Evolutionary conservation across 768 basidiomycete genomes (phyloP).

Genomic region (Collybiopsis luxurians): DNA sequence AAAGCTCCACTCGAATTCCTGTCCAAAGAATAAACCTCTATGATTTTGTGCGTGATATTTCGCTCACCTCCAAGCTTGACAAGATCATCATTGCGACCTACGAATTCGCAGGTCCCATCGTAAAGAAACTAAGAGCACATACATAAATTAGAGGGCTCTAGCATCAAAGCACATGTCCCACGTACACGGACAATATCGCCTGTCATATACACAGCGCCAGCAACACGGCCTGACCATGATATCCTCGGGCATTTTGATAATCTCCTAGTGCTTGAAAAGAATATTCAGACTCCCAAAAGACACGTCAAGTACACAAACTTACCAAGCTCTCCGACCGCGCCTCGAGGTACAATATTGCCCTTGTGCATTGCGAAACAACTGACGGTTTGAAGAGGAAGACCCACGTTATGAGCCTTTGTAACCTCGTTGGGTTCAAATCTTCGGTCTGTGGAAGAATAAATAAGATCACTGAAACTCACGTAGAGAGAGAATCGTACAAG

Average conservation of each 20-base stretch:
- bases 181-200: constrained; percentile 23
- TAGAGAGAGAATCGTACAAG: background rate
- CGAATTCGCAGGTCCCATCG: constrained; percentile 8
- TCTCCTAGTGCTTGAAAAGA: constrained; percentile 14
- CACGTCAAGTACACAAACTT: background rate
- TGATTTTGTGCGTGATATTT: background rate
- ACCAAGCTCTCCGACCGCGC: constrained; percentile 9
- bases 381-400: constrained; percentile 6
- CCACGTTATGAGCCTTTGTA: constrained; percentile 9
- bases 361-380: constrained; percentile 6
- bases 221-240: constrained; percentile 22
- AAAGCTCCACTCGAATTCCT: constrained; percentile 6
- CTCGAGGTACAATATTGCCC: constrained; percentile 3
- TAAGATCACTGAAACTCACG: background rate
- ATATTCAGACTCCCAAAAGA: background rate
- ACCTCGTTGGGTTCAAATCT: background rate
- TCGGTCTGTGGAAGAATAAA: background rate
- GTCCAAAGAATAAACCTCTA: background rate
- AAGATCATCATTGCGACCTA: constrained; percentile 9
- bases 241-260: constrained; percentile 20
- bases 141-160: background rate
- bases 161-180: background rate
- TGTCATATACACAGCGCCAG: constrained; percentile 26
- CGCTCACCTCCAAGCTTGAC: constrained; percentile 5
- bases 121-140: constrained; percentile 5